phyloP scores from a whole-genome alignment of 1,284 basidiomycete species.

The Gymnopus androsaceus region DNA sequence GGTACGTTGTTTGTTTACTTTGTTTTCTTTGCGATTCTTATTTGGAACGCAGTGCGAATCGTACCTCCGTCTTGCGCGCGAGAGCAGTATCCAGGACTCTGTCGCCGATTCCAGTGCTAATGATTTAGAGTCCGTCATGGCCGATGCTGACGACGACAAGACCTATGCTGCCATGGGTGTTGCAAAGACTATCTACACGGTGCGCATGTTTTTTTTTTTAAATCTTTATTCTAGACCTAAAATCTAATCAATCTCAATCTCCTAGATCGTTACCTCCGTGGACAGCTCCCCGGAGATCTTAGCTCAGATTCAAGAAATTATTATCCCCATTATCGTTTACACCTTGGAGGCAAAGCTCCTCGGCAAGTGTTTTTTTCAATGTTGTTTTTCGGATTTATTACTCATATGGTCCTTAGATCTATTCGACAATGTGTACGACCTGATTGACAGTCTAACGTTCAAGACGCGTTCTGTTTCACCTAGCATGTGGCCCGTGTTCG shows the following conservation, averaged over 20 bases:
- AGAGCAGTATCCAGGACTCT: conserved; percentile 61
- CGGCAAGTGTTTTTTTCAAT: conserved; percentile 42
- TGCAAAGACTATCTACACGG: conserved; percentile 78
- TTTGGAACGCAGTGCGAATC: conserved; percentile 63
- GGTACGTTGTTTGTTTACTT: conserved; percentile 43
- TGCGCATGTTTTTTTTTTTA: conserved; percentile 34
- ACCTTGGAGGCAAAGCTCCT: conserved; percentile 77
- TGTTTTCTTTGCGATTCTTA: conserved; percentile 6
- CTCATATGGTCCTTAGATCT: conserved; percentile 53
- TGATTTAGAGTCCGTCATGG: conserved; percentile 53
- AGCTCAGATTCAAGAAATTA: conserved; percentile 77
- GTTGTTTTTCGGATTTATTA: conserved; percentile 1
- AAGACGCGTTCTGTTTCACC: conserved; percentile 77
- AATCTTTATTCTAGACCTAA: too few species aligned
- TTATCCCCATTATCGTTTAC: conserved; percentile 77
- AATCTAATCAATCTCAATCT: not conserved
- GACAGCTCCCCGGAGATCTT: conserved; percentile 79
- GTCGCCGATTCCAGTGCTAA: conserved; percentile 43
- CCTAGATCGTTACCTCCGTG: conserved; percentile 71
- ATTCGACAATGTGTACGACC: conserved; percentile 87
- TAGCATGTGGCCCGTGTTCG: conserved; percentile 87
- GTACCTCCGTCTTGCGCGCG: conserved; percentile 77
- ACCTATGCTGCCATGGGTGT: conserved; percentile 84
- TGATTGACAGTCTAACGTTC: conserved; percentile 86
- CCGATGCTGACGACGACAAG: conserved; percentile 75